phyloP scores from a whole-genome alignment of 208 protist genomes.

The Tetramitus jugosus region DNA sequence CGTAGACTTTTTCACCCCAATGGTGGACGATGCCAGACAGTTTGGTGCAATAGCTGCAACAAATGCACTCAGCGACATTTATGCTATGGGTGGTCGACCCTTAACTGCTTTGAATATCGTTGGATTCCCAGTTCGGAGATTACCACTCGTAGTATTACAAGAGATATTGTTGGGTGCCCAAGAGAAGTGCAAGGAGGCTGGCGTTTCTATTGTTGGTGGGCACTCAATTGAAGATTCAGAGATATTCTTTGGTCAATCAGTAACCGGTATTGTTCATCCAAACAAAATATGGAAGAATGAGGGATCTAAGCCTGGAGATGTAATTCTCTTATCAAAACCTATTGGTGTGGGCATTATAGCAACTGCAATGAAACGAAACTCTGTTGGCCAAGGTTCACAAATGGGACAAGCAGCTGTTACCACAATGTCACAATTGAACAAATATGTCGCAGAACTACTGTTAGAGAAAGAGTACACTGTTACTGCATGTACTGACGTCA shows the following conservation, averaged over 20 bases:
- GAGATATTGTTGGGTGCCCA: constrained; percentile 20
- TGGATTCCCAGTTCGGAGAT: constrained; percentile 31
- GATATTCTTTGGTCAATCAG: constrained; percentile 42
- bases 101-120: constrained; percentile 39
- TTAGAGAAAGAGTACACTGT: constrained; percentile 2
- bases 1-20: constrained; percentile 59
- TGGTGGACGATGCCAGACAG: constrained; percentile 55
- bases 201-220: constrained; percentile 35
- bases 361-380: constrained; percentile 34
- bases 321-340: constrained; percentile 60
- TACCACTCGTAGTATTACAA: constrained; percentile 18
- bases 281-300: constrained; percentile 34
- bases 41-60: constrained; percentile 52
- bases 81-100: constrained; percentile 52
- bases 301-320: constrained; percentile 42
- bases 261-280: constrained; percentile 35
- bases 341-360: constrained; percentile 44
- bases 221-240: constrained; percentile 41
- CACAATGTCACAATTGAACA: background rate
- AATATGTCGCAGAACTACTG: background rate
- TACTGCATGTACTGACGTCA: constrained; percentile 56
- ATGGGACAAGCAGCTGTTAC: background rate
- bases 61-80: constrained; percentile 60
- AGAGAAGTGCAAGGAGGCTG: constrained; percentile 32
- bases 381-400: background rate